These are phyloP conservation scores for Russula olivacea DNA, from an alignment of 768 basidiomycete genomes.

Conservation along the genomic window DNA sequence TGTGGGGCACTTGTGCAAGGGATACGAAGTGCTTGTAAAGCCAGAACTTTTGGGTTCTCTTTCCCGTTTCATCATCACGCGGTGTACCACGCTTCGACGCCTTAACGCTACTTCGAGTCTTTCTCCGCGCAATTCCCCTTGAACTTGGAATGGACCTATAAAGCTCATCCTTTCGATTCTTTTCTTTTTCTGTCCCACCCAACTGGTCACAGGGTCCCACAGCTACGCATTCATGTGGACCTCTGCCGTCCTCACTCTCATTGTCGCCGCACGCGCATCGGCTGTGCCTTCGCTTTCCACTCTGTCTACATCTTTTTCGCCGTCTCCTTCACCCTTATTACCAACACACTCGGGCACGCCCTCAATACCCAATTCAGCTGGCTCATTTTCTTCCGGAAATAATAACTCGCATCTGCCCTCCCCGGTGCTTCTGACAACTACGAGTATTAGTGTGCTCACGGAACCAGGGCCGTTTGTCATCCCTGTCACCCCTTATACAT, in stretches of 20 bases:
- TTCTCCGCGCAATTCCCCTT: not conserved
- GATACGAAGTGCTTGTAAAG: too few relatives aligned
- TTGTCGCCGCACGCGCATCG: constrained; percentile 4
- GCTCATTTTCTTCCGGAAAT: not conserved
- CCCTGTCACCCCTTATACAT: constrained; percentile 10
- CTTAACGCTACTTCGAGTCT: too few relatives aligned
- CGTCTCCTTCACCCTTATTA: not conserved
- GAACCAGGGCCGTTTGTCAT: constrained; percentile 12
- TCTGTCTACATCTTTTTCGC: not conserved
- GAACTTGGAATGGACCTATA: not conserved
- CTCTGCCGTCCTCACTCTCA: not conserved
- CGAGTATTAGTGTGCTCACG: not conserved
- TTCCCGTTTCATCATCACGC: not conserved
- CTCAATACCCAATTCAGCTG: not conserved
- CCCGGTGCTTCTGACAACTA: not conserved
- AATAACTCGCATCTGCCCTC: not conserved
- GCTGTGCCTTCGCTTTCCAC: constrained; percentile 7
- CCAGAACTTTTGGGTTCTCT: too few relatives aligned
- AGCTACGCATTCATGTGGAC: not conserved
- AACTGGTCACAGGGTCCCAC: not conserved
- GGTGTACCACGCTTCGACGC: too few relatives aligned
- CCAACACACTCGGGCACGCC: not conserved
- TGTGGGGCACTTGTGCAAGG: too few relatives aligned
- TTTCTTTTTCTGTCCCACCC: not conserved
- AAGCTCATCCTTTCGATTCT: not conserved